Evolutionary conservation across 352 stramenopile species (phyloP).

Genomic region (Pilasporangium apinafurcum): DNA sequence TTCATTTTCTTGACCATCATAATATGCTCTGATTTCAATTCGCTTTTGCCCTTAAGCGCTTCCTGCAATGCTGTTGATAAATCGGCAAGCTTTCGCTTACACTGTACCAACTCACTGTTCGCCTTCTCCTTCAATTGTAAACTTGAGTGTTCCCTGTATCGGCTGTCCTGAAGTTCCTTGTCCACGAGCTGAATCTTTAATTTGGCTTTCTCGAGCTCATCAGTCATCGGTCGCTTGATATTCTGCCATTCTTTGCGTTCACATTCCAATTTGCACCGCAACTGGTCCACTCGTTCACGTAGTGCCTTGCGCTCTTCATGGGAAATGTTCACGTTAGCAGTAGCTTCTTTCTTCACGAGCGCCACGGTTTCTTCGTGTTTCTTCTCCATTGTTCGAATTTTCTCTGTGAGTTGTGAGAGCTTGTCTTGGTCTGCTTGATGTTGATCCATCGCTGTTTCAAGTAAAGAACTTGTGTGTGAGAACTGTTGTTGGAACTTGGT

Average conservation of each 20-base stretch:
- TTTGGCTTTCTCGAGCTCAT: slow-evolving; percentile 53
- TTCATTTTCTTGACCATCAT: slow-evolving; percentile 48
- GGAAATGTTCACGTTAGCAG: slow-evolving; percentile 40
- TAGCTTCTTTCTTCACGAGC: slow-evolving; percentile 48
- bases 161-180: slow-evolving; percentile 59
- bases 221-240: slow-evolving; percentile 31
- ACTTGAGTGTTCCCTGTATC: slow-evolving; percentile 53
- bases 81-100: slow-evolving; percentile 55
- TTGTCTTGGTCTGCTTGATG: slow-evolving; percentile 61
- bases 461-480: slow-evolving; percentile 57
- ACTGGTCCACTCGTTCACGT: slow-evolving; percentile 48
- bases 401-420: slow-evolving; percentile 36
- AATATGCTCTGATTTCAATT: slow-evolving; percentile 40
- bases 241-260: slow-evolving; percentile 68
- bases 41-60: slow-evolving; percentile 29
- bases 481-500: slow-evolving; percentile 45
- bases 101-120: slow-evolving; percentile 29
- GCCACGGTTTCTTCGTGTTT: slow-evolving; percentile 57
- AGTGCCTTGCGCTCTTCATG: slow-evolving; percentile 72
- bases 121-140: slow-evolving; percentile 72
- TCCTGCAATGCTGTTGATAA: slow-evolving; percentile 45
- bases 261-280: slow-evolving; percentile 55
- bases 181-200: slow-evolving; percentile 45
- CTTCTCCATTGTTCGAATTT: slow-evolving; percentile 47
- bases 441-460: slow-evolving; percentile 71